Percentiles rank a stretch among this genome's conserved stretches.
These are phyloP conservation scores for Penicillium mononematosum DNA, from an alignment of 495 filamentous ascomycete species.

Conservation along the genomic window DNA sequence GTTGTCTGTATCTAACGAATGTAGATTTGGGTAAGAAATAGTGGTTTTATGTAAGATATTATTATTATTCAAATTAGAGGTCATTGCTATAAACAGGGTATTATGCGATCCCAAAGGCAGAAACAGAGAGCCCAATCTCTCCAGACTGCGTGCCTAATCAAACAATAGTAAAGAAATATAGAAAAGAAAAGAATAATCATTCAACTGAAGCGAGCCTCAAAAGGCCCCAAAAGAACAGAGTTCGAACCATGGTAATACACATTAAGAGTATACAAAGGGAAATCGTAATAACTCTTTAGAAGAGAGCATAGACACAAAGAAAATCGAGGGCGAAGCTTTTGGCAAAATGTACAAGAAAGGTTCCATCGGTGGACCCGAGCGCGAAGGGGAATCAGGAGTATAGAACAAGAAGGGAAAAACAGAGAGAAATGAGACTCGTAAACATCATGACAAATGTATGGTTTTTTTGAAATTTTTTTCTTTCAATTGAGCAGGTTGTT, in stretches of 20 bases:
- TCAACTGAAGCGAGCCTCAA: conserved; percentile 5
- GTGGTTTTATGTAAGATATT: not conserved
- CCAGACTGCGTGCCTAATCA: not conserved
- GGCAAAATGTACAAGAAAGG: conserved; percentile 35
- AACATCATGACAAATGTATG: conserved; percentile 12
- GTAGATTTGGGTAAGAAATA: not conserved
- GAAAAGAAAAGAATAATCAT: conserved; percentile 11
- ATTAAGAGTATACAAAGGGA: conserved; percentile 39
- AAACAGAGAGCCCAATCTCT: not conserved
- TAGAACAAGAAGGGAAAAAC: conserved; percentile 15
- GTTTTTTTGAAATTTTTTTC: not conserved
- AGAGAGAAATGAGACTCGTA: conserved; percentile 15
- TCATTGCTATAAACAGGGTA: conserved; percentile 2
- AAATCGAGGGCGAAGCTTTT: conserved; percentile 24
- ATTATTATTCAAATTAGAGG: not conserved
- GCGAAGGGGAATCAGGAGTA: conserved; percentile 27
- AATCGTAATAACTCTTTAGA: conserved; percentile 25
- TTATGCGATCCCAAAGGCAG: not conserved
- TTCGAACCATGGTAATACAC: conserved; percentile 38
- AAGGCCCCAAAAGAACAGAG: conserved; percentile 17
- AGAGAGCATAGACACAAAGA: conserved; percentile 28
- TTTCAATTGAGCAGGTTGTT: conserved; percentile 40
- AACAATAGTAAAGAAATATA: conserved; percentile 8
- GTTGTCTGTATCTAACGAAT: not conserved
- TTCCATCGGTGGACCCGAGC: conserved; percentile 11